Evolutionary conservation across 2,329 filamentous ascomycete genomes (phyloP).

Genomic region (Cladosporium halotolerans): DNA sequence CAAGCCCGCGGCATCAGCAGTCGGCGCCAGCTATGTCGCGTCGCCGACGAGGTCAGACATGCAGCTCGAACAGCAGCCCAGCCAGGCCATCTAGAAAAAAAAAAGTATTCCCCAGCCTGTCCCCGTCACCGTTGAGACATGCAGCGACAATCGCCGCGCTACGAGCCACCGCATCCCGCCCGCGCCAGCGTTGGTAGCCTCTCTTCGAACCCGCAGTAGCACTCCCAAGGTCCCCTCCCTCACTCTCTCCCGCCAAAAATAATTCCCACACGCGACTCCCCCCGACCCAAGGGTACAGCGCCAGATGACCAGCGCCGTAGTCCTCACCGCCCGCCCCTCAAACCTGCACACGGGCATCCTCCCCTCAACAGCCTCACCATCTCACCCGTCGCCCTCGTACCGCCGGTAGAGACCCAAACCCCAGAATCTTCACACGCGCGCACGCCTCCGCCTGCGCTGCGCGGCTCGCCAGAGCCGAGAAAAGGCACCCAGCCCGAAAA

Average conservation of each 20-base stretch:
- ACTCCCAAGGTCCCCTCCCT: too few relatives aligned
- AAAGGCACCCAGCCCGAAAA: too few relatives aligned
- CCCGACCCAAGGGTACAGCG: not conserved
- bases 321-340: not conserved
- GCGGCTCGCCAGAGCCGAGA: too few relatives aligned
- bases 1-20: too few relatives aligned
- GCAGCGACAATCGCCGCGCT: constrained; percentile 1
- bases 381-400: not conserved
- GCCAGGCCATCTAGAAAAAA: not conserved
- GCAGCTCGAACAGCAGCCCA: too few relatives aligned
- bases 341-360: not conserved
- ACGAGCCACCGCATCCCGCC: constrained; percentile 11
- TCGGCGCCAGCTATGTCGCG: not conserved
- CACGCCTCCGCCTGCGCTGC: not conserved
- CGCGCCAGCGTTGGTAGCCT: not conserved
- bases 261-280: too few relatives aligned
- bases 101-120: not conserved
- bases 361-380: too few relatives aligned
- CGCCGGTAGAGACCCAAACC: constrained; percentile 2
- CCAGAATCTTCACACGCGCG: constrained; percentile 2
- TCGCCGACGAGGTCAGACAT: constrained; percentile 9
- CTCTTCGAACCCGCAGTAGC: constrained; percentile 4
- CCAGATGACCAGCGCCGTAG: too few relatives aligned
- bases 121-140: constrained; percentile 7
- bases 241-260: too few relatives aligned